Conservation (phyloP, 2,329 filamentous ascomycete genomes). For the Arachnomyces sp. region DNA sequence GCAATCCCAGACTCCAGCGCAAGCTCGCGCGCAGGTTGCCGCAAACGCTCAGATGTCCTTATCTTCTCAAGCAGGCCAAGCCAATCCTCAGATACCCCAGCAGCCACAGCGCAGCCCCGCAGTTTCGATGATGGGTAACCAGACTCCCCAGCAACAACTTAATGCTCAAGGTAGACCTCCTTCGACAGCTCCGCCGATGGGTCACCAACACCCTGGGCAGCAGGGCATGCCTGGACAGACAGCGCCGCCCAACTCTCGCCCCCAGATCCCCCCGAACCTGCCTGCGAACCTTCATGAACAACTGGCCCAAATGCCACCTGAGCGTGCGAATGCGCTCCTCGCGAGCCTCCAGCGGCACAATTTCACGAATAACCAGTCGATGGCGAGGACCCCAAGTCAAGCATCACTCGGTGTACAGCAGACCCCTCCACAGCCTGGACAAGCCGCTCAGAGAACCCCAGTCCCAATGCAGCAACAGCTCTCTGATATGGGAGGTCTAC, state of each 20-base stretch:
- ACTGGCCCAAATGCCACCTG: conserved; percentile 26
- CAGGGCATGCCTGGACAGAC: conserved; percentile 21
- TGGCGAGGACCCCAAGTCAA: conserved; percentile 25
- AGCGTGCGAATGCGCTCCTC: conserved; percentile 26
- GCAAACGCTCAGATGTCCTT: conserved; percentile 39
- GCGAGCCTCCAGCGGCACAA: conserved; percentile 27
- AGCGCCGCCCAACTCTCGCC: conserved; percentile 23
- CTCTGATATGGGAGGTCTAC: conserved; percentile 22
- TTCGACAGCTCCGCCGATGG: conserved; percentile 26
- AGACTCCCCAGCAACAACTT: conserved; percentile 30
- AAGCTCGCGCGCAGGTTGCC: conserved; percentile 35
- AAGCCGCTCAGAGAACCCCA: conserved; percentile 23
- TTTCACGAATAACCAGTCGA: conserved; percentile 22
- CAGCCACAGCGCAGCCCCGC: conserved; percentile 33
- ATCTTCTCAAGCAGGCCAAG: conserved; percentile 39
- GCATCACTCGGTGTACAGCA: conserved; percentile 24
- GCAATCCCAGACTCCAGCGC: conserved; percentile 32
- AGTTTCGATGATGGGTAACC: conserved; percentile 34
- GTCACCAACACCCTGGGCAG: conserved; percentile 21
- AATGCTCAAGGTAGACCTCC: conserved; percentile 26
- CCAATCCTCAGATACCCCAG: conserved; percentile 28
- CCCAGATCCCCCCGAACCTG: conserved; percentile 26
- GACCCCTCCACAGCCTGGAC: conserved; percentile 23
- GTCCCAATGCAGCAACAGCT: conserved; percentile 28
- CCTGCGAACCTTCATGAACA: conserved; percentile 28